Conservation (phyloP, 306 rosid genomes). For the Cicer arietinum region DNA sequence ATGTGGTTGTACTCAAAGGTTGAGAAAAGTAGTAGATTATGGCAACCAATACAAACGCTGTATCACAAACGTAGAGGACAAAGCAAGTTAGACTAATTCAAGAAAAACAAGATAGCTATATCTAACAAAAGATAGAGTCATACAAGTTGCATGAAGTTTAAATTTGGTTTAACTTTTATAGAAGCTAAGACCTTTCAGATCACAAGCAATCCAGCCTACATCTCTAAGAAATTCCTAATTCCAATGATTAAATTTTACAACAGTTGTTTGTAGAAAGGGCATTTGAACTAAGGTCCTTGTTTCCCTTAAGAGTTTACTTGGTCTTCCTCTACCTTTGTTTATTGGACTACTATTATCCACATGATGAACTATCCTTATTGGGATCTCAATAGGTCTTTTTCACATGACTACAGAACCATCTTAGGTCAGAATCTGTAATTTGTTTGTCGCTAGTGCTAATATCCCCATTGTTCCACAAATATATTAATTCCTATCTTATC, state of each 20-base stretch:
- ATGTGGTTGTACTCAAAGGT: slow-evolving; percentile 69
- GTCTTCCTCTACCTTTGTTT: not conserved
- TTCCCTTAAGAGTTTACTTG: slow-evolving; percentile 1
- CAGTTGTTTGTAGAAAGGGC: not conserved
- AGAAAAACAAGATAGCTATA: slow-evolving; percentile 26
- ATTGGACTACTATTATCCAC: not conserved
- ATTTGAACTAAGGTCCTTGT: not conserved
- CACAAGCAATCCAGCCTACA: slow-evolving; percentile 7
- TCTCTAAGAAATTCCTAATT: slow-evolving; percentile 17
- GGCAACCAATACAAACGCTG: slow-evolving; percentile 84
- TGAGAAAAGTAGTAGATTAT: slow-evolving; percentile 88
- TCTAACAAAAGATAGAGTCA: slow-evolving; percentile 21
- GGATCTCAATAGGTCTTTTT: not conserved
- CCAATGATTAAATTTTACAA: slow-evolving; percentile 4
- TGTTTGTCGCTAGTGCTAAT: not conserved
- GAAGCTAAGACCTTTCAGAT: slow-evolving; percentile 24
- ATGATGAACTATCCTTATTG: not conserved
- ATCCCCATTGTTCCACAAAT: not conserved
- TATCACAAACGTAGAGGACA: slow-evolving; percentile 44
- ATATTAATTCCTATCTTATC: not conserved
- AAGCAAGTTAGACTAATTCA: slow-evolving; percentile 47
- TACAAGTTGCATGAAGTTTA: slow-evolving; percentile 29
- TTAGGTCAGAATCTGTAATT: not conserved
- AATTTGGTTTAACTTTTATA: not conserved
- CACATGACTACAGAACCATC: not conserved